Conservation (phyloP, 768 basidiomycete genomes). For the Podaxis mareebaensis region DNA sequence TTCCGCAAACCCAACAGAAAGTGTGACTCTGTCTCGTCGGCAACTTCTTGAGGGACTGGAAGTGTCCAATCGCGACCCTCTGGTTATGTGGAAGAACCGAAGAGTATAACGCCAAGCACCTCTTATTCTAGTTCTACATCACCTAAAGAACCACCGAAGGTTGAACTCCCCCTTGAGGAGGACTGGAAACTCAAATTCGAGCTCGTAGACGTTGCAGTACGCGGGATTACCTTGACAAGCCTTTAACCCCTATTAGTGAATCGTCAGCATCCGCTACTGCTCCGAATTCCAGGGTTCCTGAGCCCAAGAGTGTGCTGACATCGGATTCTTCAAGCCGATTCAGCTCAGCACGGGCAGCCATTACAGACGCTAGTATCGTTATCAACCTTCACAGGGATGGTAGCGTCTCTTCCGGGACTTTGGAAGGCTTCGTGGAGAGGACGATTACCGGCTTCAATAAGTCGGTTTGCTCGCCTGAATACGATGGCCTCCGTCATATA, state of each 20-base stretch:
- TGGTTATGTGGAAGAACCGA: not conserved
- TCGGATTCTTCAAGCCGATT: too few relatives aligned
- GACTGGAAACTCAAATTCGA: slow-evolving; percentile 20
- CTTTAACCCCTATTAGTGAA: too few relatives aligned
- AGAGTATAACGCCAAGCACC: not conserved
- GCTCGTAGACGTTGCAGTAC: too few relatives aligned
- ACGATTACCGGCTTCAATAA: slow-evolving; percentile 37
- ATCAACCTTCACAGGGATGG: slow-evolving; percentile 28
- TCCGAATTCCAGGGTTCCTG: too few relatives aligned
- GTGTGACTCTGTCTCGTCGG: not conserved
- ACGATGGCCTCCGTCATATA: too few relatives aligned
- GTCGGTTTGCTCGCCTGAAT: slow-evolving; percentile 12
- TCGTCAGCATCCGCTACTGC: too few relatives aligned
- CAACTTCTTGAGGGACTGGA: not conserved
- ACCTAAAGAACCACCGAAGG: not conserved
- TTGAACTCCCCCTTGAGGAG: slow-evolving; percentile 14
- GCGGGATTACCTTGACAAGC: too few relatives aligned
- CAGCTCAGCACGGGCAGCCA: too few relatives aligned
- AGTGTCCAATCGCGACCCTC: not conserved
- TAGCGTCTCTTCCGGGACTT: slow-evolving; percentile 37
- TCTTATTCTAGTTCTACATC: not conserved
- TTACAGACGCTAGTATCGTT: too few relatives aligned
- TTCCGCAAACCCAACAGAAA: not conserved
- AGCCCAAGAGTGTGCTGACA: too few relatives aligned
- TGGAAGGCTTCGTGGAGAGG: slow-evolving; percentile 43